Percentiles rank a stretch among this genome's conserved stretches.
phyloP scores from a whole-genome alignment of 208 protist genomes.

The Crithidia fasciculata region DNA sequence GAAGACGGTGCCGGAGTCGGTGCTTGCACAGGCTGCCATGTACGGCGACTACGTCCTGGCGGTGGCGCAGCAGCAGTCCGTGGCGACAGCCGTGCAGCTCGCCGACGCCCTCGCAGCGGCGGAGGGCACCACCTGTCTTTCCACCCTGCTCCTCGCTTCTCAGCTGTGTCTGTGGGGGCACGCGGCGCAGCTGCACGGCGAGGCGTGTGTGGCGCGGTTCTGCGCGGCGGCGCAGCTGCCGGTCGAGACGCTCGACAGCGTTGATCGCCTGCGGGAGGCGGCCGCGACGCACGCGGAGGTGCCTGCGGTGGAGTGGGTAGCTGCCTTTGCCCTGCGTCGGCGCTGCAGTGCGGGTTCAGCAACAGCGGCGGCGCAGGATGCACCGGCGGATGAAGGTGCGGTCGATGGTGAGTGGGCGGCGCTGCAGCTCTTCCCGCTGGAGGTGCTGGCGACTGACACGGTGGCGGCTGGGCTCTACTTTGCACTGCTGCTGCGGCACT shows the following conservation, averaged over 20 bases:
- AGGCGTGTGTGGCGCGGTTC: slow-evolving; percentile 1
- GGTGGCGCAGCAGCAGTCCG: slow-evolving; percentile 44
- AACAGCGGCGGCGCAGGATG: not conserved
- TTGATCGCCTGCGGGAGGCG: slow-evolving; percentile 13
- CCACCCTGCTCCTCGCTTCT: slow-evolving; percentile 38
- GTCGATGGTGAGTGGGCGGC: slow-evolving; percentile 3
- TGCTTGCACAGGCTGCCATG: slow-evolving; percentile 37
- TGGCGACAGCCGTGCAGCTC: slow-evolving; percentile 22
- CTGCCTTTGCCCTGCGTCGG: slow-evolving; percentile 15
- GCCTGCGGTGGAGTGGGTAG: slow-evolving; percentile 32
- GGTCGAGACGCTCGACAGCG: slow-evolving; percentile 32
- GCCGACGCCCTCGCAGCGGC: slow-evolving; percentile 24
- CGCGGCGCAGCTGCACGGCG: not conserved
- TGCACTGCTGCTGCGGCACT: slow-evolving; percentile 23
- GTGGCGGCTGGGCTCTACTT: slow-evolving; percentile 27
- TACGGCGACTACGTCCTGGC: slow-evolving; percentile 57
- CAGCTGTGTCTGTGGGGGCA: slow-evolving; percentile 18
- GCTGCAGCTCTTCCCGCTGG: slow-evolving; percentile 21
- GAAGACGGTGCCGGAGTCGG: slow-evolving; percentile 43
- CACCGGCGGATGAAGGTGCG: not conserved
- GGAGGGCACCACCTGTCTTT: slow-evolving; percentile 25
- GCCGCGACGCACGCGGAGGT: slow-evolving; percentile 5
- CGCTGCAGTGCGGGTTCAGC: not conserved
- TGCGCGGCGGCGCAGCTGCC: slow-evolving; percentile 19
- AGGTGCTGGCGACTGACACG: slow-evolving; percentile 21